Evolutionary conservation across 1,284 basidiomycete genomes (phyloP).

Genomic region (Pholiota adiposa): DNA sequence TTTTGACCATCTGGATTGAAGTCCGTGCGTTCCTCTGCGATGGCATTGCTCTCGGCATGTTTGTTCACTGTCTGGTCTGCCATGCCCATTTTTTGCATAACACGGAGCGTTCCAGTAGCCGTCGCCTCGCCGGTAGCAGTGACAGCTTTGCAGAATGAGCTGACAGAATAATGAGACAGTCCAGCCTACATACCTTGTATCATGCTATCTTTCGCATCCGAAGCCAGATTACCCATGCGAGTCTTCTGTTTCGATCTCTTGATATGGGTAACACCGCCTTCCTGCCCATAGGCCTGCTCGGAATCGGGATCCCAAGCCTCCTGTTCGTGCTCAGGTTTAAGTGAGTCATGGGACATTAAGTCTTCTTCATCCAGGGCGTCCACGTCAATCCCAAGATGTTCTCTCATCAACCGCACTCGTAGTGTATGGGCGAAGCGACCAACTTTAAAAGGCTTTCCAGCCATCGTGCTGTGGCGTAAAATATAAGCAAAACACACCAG

Average conservation of each 20-base stretch:
- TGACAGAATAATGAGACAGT: conserved; percentile 10
- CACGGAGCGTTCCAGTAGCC: conserved; percentile 34
- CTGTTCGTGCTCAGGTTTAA: conserved; percentile 56
- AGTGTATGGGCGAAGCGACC: conserved; percentile 96
- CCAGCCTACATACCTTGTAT: conserved; percentile 49
- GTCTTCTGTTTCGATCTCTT: conserved; percentile 44
- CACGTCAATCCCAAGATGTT: conserved; percentile 95
- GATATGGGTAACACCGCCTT: conserved; percentile 46
- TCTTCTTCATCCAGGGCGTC: conserved; percentile 87
- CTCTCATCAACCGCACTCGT: conserved; percentile 93
- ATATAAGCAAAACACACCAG: conserved; percentile 9
- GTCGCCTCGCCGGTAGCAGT: conserved; percentile 43
- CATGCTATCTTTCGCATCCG: conserved; percentile 42
- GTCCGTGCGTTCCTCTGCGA: conserved; percentile 58
- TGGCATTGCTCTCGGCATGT: conserved; percentile 42
- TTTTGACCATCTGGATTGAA: conserved; percentile 57
- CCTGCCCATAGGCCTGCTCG: conserved; percentile 63
- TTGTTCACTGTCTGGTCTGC: conserved; percentile 33
- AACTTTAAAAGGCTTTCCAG: conserved; percentile 92
- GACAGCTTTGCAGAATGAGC: conserved; percentile 38
- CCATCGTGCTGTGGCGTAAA: conserved; percentile 76
- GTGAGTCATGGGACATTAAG: conserved; percentile 61
- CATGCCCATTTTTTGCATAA: conserved; percentile 48
- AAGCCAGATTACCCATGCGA: conserved; percentile 38
- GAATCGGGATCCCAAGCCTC: conserved; percentile 81